These are phyloP conservation scores for Daedaleopsis sinensis DNA, from an alignment of 768 basidiomycete genomes.

Conservation along the genomic window DNA sequence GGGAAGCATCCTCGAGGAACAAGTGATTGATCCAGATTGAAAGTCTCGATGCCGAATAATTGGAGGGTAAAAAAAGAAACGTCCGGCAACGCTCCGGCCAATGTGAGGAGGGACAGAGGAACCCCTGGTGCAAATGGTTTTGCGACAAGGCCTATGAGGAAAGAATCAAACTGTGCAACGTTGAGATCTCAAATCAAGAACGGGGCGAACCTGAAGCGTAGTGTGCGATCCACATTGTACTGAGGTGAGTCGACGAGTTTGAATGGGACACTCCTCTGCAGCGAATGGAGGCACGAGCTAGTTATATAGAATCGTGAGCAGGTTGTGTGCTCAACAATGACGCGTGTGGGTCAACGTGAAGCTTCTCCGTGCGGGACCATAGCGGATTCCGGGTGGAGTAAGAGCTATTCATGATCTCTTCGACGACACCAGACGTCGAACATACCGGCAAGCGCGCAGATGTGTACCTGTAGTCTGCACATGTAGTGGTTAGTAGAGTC, in stretches of 20 bases:
- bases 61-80: constrained; percentile 33
- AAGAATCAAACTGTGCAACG: background rate
- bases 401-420: background rate
- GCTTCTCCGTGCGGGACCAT: background rate
- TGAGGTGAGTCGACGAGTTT: no score
- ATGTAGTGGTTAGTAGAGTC: no score
- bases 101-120: constrained; percentile 29
- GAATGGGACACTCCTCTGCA: no score
- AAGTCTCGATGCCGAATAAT: constrained; percentile 32
- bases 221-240: constrained; percentile 22
- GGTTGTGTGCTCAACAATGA: constrained; percentile 7
- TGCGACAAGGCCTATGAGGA: constrained; percentile 25
- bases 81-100: constrained; percentile 32
- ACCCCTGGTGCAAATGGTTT: constrained; percentile 33
- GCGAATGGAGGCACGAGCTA: no score
- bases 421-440: no score
- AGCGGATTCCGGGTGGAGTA: constrained; percentile 1
- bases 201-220: constrained; percentile 17
- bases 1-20: constrained; percentile 33
- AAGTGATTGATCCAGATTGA: constrained; percentile 27
- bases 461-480: no score
- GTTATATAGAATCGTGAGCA: no score
- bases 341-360: background rate
- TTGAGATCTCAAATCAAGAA: background rate
- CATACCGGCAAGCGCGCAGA: no score